Percentiles rank a stretch among this genome's conserved stretches.
These are phyloP conservation scores for Solanum sitiens DNA, from an alignment of 257 asterid genomes.

Conservation along the genomic window DNA sequence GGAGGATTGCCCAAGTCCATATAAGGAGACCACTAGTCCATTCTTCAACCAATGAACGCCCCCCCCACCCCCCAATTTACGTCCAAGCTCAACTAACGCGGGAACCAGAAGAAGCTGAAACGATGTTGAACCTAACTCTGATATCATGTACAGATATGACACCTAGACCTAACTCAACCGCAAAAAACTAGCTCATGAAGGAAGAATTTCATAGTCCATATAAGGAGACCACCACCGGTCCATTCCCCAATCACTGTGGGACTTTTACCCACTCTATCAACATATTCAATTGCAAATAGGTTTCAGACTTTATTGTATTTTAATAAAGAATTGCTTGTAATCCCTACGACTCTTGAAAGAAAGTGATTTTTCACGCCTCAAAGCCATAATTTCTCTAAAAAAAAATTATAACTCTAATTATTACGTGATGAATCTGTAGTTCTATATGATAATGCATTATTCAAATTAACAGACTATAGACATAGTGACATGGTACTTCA, in stretches of 20 bases:
- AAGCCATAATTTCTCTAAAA: too few species aligned
- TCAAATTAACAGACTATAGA: not conserved
- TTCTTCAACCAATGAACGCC: too few species aligned
- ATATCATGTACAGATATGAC: not conserved
- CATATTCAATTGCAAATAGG: too few species aligned
- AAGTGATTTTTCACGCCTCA: too few species aligned
- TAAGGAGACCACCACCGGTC: not conserved
- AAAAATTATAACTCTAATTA: not conserved
- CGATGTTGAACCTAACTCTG: not conserved
- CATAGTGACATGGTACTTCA: not conserved
- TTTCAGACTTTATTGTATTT: too few species aligned
- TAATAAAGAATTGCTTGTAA: too few species aligned
- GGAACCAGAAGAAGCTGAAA: not conserved
- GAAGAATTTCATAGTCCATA: not conserved
- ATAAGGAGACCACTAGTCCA: too few species aligned
- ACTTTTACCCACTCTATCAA: not conserved
- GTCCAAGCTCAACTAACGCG: not conserved
- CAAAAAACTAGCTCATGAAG: not conserved
- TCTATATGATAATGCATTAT: not conserved
- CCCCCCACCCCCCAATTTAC: too few species aligned
- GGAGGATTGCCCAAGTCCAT: not conserved
- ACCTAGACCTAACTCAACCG: not conserved
- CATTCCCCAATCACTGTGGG: not conserved
- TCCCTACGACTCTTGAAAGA: too few species aligned
- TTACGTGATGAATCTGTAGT: not conserved